Base-by-base conservation (phyloP, 208 protist species). In the Acanthamoeba healyi region DNA sequence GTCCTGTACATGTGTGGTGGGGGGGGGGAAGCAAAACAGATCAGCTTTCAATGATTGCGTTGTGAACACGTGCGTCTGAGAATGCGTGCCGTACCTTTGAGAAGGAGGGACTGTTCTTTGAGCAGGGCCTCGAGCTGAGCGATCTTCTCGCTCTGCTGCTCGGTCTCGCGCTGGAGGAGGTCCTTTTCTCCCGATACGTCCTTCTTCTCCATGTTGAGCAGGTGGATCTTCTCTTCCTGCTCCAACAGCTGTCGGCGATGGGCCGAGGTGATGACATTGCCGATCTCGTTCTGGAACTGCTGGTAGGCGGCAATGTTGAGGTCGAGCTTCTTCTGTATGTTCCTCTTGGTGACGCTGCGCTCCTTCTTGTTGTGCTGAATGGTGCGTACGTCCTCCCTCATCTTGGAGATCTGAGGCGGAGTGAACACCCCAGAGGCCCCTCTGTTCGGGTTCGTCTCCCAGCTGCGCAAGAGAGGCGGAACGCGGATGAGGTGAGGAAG, bases 351-450 rank as follows among this genome's bases (percentile, higher is more conserved):
- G 34, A 90, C 58, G 49, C 54, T 90, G 29, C 58, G n/a, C 82
- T 90, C 82, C 12, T 63, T 90, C 15, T 63, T 61, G 82, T 90
- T 90, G 58, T 90, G 82, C 24, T 42, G 49, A 9, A 90, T 90
- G 29, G 38, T 70, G 82, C 56, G 54, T 38, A 90, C 82, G 26
- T 90, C 82, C 26, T 90, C 54, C 26, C 82, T 6, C 82, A 90
- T 90, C 32, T 90, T 90, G 82, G 82, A 24, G 56, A 90, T 90
- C 54, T 90, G 82, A 26, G 82, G 82, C 46, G 82, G 82, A 3
- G 82, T 90, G 82, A 46, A 90, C 54, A 90, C 82, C 0, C 82
- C 82, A 7, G 51, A 38, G 32, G 56, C 46, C 6, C 82, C 82
- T 46, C 82, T 34, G 22, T 70, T 63, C 15, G 82, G 82, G 54